Conservation (phyloP, 1,139 yeast species). For the Geotrichum australiense region DNA sequence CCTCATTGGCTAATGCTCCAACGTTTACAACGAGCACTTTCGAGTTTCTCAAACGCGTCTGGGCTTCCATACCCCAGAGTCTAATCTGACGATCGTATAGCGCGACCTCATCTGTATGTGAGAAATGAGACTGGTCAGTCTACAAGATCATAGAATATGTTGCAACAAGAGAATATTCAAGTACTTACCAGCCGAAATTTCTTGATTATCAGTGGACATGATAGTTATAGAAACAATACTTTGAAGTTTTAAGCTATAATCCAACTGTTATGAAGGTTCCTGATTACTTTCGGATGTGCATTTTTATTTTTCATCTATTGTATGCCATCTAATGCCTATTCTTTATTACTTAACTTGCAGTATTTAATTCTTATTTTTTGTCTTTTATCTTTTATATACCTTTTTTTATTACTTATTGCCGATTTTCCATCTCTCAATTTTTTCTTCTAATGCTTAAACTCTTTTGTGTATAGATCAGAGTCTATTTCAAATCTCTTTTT, state of each 20-base stretch:
- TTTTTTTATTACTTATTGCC: neutral
- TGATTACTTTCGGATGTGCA: too few species aligned
- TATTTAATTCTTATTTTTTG: conserved; percentile 2
- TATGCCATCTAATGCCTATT: too few species aligned
- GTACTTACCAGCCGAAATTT: conserved; percentile 19
- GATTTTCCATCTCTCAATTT: too few species aligned
- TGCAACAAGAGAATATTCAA: neutral
- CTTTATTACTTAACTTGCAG: too few species aligned
- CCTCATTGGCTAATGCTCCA: conserved; percentile 71
- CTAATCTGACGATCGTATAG: conserved; percentile 92
- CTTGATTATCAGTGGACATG: conserved; percentile 9
- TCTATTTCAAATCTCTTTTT: conserved; percentile 2
- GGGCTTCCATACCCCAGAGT: conserved; percentile 96
- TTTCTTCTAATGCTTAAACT: too few species aligned
- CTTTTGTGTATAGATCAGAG: too few species aligned
- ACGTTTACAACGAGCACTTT: conserved; percentile 59
- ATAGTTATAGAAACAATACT: neutral
- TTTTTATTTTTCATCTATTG: too few species aligned
- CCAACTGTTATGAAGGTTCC: too few species aligned
- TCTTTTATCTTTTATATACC: neutral
- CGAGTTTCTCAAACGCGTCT: conserved; percentile 68
- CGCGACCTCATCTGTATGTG: conserved; percentile 65
- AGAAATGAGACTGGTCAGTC: neutral
- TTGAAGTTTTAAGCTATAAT: too few species aligned
- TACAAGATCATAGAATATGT: neutral